phyloP scores from a whole-genome alignment of 2,329 filamentous ascomycete genomes.

The Apiospora marii region DNA sequence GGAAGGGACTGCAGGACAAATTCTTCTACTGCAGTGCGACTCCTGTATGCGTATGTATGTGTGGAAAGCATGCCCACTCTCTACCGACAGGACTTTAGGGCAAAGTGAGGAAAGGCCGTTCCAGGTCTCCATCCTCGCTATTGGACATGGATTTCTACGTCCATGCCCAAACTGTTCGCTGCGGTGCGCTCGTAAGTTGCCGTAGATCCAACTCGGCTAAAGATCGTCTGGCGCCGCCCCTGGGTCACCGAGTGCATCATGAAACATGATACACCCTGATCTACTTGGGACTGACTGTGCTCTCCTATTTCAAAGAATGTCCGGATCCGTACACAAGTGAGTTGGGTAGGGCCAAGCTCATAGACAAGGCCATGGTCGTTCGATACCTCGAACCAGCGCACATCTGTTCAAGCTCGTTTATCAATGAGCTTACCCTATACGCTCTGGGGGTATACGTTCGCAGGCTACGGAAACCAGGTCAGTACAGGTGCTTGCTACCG shows the following conservation, averaged over 20 bases:
- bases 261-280: neutral
- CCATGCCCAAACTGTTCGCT: slow-evolving; percentile 17
- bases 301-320: slow-evolving; percentile 22
- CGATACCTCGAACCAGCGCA: slow-evolving; percentile 5
- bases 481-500: slow-evolving; percentile 19
- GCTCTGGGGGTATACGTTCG: slow-evolving; percentile 64
- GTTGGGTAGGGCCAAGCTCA: slow-evolving; percentile 3
- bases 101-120: slow-evolving; percentile 21
- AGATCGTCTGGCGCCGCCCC: slow-evolving; percentile 17
- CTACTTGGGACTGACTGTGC: slow-evolving; percentile 7
- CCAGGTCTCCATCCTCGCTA: slow-evolving; percentile 17
- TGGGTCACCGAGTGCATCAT: neutral
- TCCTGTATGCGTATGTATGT: slow-evolving; percentile 1
- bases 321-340: slow-evolving; percentile 12
- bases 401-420: slow-evolving; percentile 23
- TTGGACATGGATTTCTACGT: slow-evolving; percentile 20
- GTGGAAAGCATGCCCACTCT: slow-evolving; percentile 20
- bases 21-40: neutral
- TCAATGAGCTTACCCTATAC: slow-evolving; percentile 46
- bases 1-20: neutral
- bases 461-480: slow-evolving; percentile 51
- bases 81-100: slow-evolving; percentile 19
- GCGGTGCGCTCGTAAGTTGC: slow-evolving; percentile 11
- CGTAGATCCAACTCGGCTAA: slow-evolving; percentile 20
- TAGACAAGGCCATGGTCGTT: neutral